Conservation (phyloP, 371 early-diverging fungal genomes). For the Rhizopus sp. region DNA sequence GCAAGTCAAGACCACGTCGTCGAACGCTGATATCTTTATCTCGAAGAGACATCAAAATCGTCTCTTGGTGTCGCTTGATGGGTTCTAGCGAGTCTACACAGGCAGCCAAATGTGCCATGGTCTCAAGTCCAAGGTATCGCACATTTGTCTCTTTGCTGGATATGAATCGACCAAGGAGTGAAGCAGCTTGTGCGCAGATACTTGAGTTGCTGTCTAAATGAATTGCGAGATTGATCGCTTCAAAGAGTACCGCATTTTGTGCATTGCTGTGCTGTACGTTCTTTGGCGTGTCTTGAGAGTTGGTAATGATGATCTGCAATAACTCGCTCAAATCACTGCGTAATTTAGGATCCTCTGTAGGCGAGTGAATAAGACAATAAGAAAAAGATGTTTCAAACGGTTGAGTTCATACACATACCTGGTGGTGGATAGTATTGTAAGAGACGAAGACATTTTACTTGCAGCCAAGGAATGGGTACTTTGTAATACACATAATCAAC, state of each 20-base stretch:
- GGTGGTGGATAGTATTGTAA: slow-evolving; percentile 94
- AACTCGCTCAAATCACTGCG: slow-evolving; percentile 66
- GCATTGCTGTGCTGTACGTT: slow-evolving; percentile 98
- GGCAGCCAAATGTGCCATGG: slow-evolving; percentile 95
- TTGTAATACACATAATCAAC: slow-evolving; percentile 94
- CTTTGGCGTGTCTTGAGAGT: slow-evolving; percentile 86
- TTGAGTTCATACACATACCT: slow-evolving; percentile 44
- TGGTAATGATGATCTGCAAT: slow-evolving; percentile 80
- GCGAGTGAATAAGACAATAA: not conserved
- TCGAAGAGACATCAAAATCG: slow-evolving; percentile 84
- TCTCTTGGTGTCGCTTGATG: slow-evolving; percentile 87
- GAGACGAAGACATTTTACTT: slow-evolving; percentile 91
- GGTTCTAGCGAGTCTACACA: slow-evolving; percentile 83
- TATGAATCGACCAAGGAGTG: slow-evolving; percentile 85
- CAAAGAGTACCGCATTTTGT: slow-evolving; percentile 94
- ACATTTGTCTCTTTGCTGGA: slow-evolving; percentile 94
- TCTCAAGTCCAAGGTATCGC: slow-evolving; percentile 93
- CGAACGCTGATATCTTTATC: slow-evolving; percentile 97
- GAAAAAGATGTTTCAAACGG: not conserved
- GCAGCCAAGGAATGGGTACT: slow-evolving; percentile 97
- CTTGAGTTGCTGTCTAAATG: slow-evolving; percentile 89
- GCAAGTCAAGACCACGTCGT: slow-evolving; percentile 91
- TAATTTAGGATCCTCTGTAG: slow-evolving; percentile 58
- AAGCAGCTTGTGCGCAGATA: slow-evolving; percentile 81
- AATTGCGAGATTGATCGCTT: slow-evolving; percentile 94